phyloP scores from a whole-genome alignment of 108 stramenopile genomes.

The Nitzschia palea region DNA sequence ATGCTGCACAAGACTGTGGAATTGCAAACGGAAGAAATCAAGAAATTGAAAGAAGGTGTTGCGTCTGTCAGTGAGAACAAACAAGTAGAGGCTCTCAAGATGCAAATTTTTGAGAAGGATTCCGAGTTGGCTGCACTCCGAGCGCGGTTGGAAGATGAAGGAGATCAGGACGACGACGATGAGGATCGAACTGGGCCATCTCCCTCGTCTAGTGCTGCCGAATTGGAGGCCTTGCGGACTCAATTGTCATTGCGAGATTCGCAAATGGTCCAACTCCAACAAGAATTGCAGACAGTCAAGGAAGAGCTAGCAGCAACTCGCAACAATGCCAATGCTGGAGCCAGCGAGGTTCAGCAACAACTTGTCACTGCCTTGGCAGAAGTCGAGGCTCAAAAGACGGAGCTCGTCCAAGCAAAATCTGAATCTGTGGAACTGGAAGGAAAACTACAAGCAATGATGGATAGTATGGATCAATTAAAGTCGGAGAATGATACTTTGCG shows the following conservation, averaged over 20 bases:
- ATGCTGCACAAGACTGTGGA: slow-evolving; percentile 49
- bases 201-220: background rate
- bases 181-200: background rate
- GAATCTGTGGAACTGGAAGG: background rate
- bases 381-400: background rate
- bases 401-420: background rate
- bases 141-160: slow-evolving; percentile 35
- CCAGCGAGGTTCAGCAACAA: background rate
- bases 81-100: slow-evolving; percentile 14
- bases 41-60: slow-evolving; percentile 14
- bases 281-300: slow-evolving; percentile 5
- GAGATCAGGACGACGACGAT: slow-evolving; percentile 15
- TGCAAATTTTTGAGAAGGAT: slow-evolving; percentile 62
- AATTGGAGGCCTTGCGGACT: background rate
- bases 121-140: slow-evolving; percentile 58
- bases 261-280: background rate
- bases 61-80: background rate
- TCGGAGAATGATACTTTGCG: background rate
- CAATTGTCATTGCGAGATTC: background rate
- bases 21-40: slow-evolving; percentile 54
- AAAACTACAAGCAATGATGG: background rate
- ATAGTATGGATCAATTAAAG: slow-evolving; percentile 1
- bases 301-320: background rate
- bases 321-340: background rate
- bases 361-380: background rate